A percentile compares a stretch with the other conserved stretches of the same genome.
Evolutionary conservation across 2,329 filamentous ascomycete genomes (phyloP).

Genomic region (Chaetothyriales sp.): DNA sequence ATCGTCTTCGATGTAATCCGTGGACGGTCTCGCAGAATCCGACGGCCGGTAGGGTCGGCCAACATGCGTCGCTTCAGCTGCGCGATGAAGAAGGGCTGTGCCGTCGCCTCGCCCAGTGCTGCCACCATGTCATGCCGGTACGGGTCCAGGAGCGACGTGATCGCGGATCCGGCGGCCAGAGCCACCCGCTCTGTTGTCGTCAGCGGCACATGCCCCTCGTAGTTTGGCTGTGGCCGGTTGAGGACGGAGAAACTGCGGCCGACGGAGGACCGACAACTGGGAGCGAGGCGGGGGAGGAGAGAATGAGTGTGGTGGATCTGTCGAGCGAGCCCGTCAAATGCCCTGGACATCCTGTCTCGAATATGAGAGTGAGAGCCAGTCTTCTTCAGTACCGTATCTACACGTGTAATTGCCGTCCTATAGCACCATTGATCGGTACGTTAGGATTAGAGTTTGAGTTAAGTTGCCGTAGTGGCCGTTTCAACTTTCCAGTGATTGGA

Average conservation of each 20-base stretch:
- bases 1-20: constrained; percentile 64
- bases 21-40: constrained; percentile 79
- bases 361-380: neutral
- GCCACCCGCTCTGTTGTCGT: constrained; percentile 60
- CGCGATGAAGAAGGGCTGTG: constrained; percentile 86
- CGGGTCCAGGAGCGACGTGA: constrained; percentile 54
- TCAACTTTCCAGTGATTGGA: too few relatives aligned
- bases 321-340: constrained; percentile 51
- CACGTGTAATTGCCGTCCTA: too few relatives aligned
- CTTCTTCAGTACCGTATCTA: too few relatives aligned
- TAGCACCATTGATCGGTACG: too few relatives aligned
- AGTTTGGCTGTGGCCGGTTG: constrained; percentile 71
- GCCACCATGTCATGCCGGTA: constrained; percentile 81
- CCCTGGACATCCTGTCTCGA: constrained; percentile 48
- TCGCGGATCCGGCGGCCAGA: constrained; percentile 48
- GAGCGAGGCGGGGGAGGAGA: too few relatives aligned
- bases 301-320: too few relatives aligned
- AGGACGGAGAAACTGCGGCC: constrained; percentile 58
- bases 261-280: neutral
- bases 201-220: constrained; percentile 83
- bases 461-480: too few relatives aligned
- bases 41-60: constrained; percentile 61
- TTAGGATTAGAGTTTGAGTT: too few relatives aligned
- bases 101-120: constrained; percentile 82
- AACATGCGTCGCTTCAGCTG: constrained; percentile 90